Percentiles rank a stretch among this genome's conserved stretches.
These are phyloP conservation scores for Rhizopogon vinicolor DNA, from an alignment of 768 basidiomycete genomes.

Conservation along the genomic window DNA sequence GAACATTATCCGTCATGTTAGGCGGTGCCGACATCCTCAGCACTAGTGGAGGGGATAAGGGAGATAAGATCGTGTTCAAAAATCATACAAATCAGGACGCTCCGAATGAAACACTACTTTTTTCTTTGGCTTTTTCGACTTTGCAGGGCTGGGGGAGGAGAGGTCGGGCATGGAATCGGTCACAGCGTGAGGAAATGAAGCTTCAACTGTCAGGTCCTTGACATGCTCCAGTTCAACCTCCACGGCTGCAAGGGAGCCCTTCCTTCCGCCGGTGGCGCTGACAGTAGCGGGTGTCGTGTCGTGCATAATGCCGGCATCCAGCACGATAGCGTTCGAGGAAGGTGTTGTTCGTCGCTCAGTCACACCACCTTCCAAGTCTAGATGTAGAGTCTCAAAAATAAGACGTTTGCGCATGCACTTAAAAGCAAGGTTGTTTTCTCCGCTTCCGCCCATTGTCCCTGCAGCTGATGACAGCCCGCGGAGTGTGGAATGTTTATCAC, in stretches of 20 bases:
- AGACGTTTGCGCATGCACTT: slow-evolving; percentile 85
- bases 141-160: slow-evolving; percentile 8
- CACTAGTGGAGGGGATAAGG: neutral
- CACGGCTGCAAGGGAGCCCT: slow-evolving; percentile 31
- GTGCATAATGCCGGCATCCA: slow-evolving; percentile 12
- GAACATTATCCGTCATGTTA: no score
- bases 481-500: slow-evolving; percentile 78
- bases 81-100: slow-evolving; percentile 69
- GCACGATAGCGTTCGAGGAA: slow-evolving; percentile 20
- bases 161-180: slow-evolving; percentile 7
- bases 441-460: slow-evolving; percentile 52
- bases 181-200: slow-evolving; percentile 2
- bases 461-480: slow-evolving; percentile 68
- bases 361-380: slow-evolving; percentile 84
- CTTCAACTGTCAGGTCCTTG: slow-evolving; percentile 5
- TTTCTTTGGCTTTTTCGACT: slow-evolving; percentile 52
- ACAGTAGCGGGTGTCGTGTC: slow-evolving; percentile 6
- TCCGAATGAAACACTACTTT: slow-evolving; percentile 67
- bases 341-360: slow-evolving; percentile 67
- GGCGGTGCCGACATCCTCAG: neutral
- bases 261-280: slow-evolving; percentile 3
- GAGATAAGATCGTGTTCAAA: slow-evolving; percentile 32
- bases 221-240: slow-evolving; percentile 40
- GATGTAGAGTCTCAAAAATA: slow-evolving; percentile 86
- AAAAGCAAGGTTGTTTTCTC: slow-evolving; percentile 96